Evolutionary conservation across 1,284 basidiomycete species (phyloP).

Genomic region (Ceratorhiza oryzae-sativae): DNA sequence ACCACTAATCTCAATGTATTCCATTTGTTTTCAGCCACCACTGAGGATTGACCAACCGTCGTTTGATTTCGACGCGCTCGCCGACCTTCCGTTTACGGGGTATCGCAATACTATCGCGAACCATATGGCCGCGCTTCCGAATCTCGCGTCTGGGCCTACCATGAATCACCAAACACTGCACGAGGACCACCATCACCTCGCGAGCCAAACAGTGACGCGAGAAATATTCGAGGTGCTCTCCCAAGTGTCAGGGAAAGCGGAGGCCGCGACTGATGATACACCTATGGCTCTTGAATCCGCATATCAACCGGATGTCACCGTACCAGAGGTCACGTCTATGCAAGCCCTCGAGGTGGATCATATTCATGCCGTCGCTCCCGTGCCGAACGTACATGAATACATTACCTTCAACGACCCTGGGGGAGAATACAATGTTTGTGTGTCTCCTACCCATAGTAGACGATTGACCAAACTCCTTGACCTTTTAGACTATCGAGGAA

Average conservation of each 20-base stretch:
- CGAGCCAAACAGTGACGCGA: not conserved
- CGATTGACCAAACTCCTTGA: too few relatives aligned
- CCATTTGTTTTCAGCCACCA: constrained; percentile 11
- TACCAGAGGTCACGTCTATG: too few relatives aligned
- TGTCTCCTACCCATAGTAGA: too few relatives aligned
- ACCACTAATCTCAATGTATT: not conserved
- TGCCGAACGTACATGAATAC: not conserved
- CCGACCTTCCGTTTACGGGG: not conserved
- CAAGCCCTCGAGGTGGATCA: not conserved
- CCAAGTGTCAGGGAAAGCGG: not conserved
- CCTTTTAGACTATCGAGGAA: too few relatives aligned
- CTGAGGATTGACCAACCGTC: not conserved
- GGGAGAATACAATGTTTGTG: too few relatives aligned
- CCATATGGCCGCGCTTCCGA: not conserved
- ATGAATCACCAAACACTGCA: not conserved
- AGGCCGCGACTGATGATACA: not conserved
- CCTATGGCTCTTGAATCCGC: too few relatives aligned
- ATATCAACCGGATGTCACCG: too few relatives aligned
- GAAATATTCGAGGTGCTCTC: constrained; percentile 7
- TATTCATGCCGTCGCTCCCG: not conserved
- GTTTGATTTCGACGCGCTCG: not conserved
- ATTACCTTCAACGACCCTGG: not conserved
- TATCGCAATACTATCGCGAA: not conserved
- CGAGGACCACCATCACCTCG: not conserved
- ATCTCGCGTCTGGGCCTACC: not conserved